Evolutionary conservation across 75 land plant species (phyloP).

Genomic region (Larix kaempferi): DNA sequence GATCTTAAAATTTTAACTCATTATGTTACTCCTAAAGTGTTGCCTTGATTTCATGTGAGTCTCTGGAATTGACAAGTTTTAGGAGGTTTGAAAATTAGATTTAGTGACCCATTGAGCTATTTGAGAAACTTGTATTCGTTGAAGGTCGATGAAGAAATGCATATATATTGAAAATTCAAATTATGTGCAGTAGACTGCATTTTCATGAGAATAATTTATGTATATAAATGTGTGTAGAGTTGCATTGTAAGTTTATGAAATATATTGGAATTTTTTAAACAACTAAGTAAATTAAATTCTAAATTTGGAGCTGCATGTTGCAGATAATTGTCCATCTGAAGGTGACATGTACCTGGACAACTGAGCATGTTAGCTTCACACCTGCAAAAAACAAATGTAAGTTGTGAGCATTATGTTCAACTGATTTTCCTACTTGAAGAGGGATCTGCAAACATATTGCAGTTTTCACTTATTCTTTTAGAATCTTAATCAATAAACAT

Average conservation of each 20-base stretch:
- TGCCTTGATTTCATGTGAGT: not conserved
- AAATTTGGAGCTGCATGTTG: conserved; percentile 5
- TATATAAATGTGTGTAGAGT: not conserved
- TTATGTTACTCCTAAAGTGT: not conserved
- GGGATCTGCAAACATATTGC: not conserved
- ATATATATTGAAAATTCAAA: too few species aligned
- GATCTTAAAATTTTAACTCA: not conserved
- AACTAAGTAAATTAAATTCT: not conserved
- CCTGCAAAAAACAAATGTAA: conserved; percentile 1
- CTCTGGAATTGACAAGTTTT: not conserved
- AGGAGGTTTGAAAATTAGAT: not conserved
- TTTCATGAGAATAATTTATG: not conserved
- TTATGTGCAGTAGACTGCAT: not conserved
- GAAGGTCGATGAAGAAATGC: too few species aligned
- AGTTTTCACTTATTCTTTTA: not conserved
- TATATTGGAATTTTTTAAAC: not conserved
- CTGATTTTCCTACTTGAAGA: not conserved
- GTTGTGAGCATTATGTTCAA: not conserved
- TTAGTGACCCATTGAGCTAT: not conserved
- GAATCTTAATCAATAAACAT: not conserved
- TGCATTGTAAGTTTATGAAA: not conserved
- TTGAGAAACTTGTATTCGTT: not conserved
- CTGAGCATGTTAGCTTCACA: not conserved
- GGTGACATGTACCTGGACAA: conserved; percentile 8
- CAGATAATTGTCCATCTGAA: conserved; percentile 6